Percentiles rank a stretch among this genome's conserved stretches.
phyloP scores from a whole-genome alignment of 768 basidiomycete genomes.

The Russula sp. region DNA sequence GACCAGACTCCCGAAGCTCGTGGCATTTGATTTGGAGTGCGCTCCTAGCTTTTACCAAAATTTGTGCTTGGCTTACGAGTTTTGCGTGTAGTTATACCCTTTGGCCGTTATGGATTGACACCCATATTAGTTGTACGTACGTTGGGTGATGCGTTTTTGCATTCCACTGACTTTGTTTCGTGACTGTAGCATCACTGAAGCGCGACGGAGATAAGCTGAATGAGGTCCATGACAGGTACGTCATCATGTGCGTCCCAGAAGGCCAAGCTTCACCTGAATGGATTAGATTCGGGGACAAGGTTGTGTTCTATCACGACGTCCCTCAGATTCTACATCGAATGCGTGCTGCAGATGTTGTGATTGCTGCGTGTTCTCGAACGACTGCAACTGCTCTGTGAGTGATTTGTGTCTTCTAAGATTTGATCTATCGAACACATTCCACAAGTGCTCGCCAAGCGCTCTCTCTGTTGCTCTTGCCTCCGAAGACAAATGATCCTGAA shows the following conservation, averaged over 20 bases:
- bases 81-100: constrained; percentile 59
- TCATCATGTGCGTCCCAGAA: background rate
- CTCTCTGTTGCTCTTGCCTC: constrained; percentile 50
- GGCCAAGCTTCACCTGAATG: background rate
- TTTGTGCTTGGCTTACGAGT: background rate
- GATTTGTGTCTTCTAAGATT: background rate
- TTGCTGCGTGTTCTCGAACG: constrained; percentile 76
- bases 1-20: constrained; percentile 49
- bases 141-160: background rate
- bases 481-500: constrained; percentile 31
- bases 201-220: constrained; percentile 42
- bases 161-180: background rate
- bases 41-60: constrained; percentile 22
- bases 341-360: constrained; percentile 41
- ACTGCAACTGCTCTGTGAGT: constrained; percentile 61
- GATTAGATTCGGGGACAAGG: constrained; percentile 44
- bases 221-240: constrained; percentile 47
- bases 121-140: constrained; percentile 54
- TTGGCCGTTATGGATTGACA: constrained; percentile 86
- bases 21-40: constrained; percentile 82
- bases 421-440: background rate
- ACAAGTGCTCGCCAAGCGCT: constrained; percentile 71
- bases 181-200: constrained; percentile 46
- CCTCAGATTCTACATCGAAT: constrained; percentile 62
- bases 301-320: constrained; percentile 75